Evolutionary conservation across 1,284 basidiomycete species (phyloP), one percentile per base, ranked within the genome.

Genomic region (Boletus putidus): DNA sequence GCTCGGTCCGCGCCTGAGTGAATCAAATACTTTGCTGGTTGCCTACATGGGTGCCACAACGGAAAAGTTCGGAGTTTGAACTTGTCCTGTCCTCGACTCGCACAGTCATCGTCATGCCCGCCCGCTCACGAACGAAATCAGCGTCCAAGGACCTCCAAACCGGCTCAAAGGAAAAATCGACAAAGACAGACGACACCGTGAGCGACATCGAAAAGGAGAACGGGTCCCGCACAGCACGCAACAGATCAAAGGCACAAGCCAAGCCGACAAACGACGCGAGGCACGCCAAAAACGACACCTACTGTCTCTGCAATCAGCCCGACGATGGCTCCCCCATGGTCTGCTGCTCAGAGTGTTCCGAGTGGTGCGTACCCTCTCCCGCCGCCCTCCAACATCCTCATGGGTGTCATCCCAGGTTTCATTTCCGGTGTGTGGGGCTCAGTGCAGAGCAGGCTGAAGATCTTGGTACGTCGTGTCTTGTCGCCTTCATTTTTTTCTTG

Each of bases 291-390:
- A 59, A 51, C 56, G 60, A 68, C 50, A 67, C 63, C 7, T 81
- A 82, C 65, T 90, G 88, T 74, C 73, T 78, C 5, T 91, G 88
- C 71, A 77, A 77, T 37, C 78, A 79, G 59, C 78, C 81, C 33
- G 87, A 92, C 70, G 88, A 91, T 76, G 88, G 89, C 54, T 82
- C 86, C 16, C 90, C 91, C 20, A 93, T 94, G 91, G 86, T 94
- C 48, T 77, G 78, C 50, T 94, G 92, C 69, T 79, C 82, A 25
- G 77, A 79, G 53, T 94, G 91, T 72, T 78, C 79, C 44, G 85
- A 88, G 58, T 93, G 91, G 91, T 92, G 68, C 66, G 85, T 76
- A 20, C 16, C 11, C 44, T 21, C 42, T 47, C 52, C 53, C 58
- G 14, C 50, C 37, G 21, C 15, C 21, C 31, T 48, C 20, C 50